Conservation (phyloP, 2,329 filamentous ascomycete species). For the Claviceps purpurea region DNA sequence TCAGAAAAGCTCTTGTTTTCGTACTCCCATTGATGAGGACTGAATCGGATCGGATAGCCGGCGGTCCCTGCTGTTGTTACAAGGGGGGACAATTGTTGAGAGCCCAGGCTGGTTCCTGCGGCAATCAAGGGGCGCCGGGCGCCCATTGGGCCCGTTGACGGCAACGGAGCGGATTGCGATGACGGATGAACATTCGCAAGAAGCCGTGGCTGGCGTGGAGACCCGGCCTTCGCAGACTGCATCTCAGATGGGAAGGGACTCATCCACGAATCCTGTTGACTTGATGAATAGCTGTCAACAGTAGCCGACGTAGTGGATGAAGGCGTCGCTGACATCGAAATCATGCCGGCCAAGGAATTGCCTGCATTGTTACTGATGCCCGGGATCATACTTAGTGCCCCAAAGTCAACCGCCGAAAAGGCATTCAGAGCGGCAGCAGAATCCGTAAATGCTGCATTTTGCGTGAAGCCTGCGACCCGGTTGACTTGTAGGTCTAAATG, state of each 20-base stretch:
- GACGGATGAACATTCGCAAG: constrained; percentile 18
- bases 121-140: constrained; percentile 7
- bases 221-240: constrained; percentile 10
- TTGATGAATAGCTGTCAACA: constrained; percentile 20
- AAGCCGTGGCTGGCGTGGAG: constrained; percentile 13
- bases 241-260: constrained; percentile 17
- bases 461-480: constrained; percentile 32
- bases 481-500: constrained; percentile 34
- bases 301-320: constrained; percentile 12
- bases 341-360: constrained; percentile 14
- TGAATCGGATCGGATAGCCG: constrained; percentile 33
- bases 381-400: constrained; percentile 33
- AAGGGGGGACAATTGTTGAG: constrained; percentile 3
- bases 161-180: constrained; percentile 20
- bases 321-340: constrained; percentile 20
- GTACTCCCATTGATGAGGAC: constrained; percentile 31
- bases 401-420: constrained; percentile 30
- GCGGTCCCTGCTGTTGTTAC: constrained; percentile 5
- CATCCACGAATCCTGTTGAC: constrained; percentile 25
- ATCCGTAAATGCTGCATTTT: constrained; percentile 30
- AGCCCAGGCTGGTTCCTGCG: constrained; percentile 2
- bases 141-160: constrained; percentile 10
- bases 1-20: constrained; percentile 32
- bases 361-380: constrained; percentile 19
- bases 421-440: constrained; percentile 25